Percentiles rank a stretch among this genome's conserved stretches.
Evolutionary conservation across 208 protist genomes (phyloP).

Genomic region (Acanthamoeba culbertsoni): DNA sequence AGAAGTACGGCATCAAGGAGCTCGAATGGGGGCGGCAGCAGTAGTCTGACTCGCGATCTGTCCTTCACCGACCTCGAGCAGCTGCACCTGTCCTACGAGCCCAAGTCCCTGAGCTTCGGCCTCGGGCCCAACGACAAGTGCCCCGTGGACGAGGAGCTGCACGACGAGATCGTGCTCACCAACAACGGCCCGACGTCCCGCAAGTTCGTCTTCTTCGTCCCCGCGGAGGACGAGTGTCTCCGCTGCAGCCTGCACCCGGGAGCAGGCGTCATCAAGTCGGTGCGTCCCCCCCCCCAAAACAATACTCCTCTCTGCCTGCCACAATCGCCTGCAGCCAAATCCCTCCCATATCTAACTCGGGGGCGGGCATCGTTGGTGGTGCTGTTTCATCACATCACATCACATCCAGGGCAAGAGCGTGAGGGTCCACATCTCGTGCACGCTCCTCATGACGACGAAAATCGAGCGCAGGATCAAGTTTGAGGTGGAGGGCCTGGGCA

Average conservation of each 20-base stretch:
- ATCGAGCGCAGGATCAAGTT: constrained; percentile 44
- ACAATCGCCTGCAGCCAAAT: no score
- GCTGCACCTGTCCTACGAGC: constrained; percentile 25
- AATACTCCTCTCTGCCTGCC: not conserved
- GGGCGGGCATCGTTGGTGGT: no score
- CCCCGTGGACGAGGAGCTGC: constrained; percentile 42
- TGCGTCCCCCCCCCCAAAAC: not conserved
- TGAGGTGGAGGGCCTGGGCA: constrained; percentile 44
- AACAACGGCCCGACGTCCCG: constrained; percentile 8
- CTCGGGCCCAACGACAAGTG: constrained; percentile 6
- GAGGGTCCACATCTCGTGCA: not conserved
- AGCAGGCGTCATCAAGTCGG: not conserved
- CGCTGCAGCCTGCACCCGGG: not conserved
- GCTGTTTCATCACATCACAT: not conserved
- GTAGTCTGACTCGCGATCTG: not conserved
- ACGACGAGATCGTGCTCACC: constrained; percentile 18
- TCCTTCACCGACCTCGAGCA: constrained; percentile 48
- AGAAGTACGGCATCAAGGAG: not conserved
- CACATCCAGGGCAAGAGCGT: not conserved
- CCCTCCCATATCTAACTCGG: no score
- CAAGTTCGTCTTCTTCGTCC: constrained; percentile 51
- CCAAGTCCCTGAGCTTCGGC: constrained; percentile 5
- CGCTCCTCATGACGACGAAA: constrained; percentile 20
- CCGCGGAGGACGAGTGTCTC: constrained; percentile 20
- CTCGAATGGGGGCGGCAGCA: not conserved